Evolutionary conservation across 2,329 filamentous ascomycete species (phyloP), one percentile per base, ranked within the genome.

Genomic region (Penicillium oxalicum): DNA sequence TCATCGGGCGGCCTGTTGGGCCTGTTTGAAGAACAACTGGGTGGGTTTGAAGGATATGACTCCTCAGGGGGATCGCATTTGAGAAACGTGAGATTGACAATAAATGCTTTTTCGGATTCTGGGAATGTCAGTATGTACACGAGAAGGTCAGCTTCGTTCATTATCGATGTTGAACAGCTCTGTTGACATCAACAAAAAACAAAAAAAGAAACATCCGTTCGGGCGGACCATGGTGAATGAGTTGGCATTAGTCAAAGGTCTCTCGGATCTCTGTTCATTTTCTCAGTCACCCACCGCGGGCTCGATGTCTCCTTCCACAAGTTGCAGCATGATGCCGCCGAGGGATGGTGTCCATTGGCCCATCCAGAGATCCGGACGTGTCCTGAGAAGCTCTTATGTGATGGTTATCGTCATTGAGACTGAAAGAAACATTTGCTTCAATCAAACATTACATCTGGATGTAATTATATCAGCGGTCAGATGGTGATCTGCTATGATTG

Each of bases 221-320:
- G 36, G 35, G 7, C 11, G 43, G 33, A 35, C 24, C 12, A 40
- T 9, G 18, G 13, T 28, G 35, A 33, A 37, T 8, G 29, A 9
- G 43, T 43, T 18, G 26, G 37, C 29, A 34, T 18, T 13, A n/a
- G 29, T 13, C 5, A 11, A 13, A 8, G 11, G 47, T 69, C 71
- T 66, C 71, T 73, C 59, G 68, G 71, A 74, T 74, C 62, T 74
- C 71, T 74, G 71, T 74, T 74, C 71, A 64, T 62, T 62, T 45
- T 52, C 61, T 71, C 70, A 71, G 63, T 73, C 71, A 73, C 58
- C 47, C 64, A 65, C 60, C 46, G 48, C 48, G 51, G 44, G 47
- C 48, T 49, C 49, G 46, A 58, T 61, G 60, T 64, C 65, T 65
- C 64, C 68, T 68, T 70, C 69, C 68, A 65, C 67, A 47, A 41